phyloP scores from a whole-genome alignment of 23 red algal genomes.

The Agarophyton chilense region DNA sequence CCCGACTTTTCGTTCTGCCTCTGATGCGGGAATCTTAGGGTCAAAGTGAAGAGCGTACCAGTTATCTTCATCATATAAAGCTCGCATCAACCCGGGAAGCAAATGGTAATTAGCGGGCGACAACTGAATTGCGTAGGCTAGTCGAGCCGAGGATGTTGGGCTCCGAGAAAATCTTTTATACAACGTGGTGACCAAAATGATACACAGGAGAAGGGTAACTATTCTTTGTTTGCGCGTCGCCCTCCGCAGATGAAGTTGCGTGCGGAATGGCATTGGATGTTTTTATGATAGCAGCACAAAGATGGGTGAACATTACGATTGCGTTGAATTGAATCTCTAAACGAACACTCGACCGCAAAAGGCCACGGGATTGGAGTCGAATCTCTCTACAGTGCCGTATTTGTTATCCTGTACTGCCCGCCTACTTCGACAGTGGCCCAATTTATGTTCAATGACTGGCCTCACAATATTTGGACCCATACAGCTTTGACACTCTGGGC shows the following conservation, averaged over 20 bases:
- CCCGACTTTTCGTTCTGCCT: background rate
- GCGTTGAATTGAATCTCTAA: background rate
- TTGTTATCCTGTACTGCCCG: background rate
- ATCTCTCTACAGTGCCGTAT: background rate
- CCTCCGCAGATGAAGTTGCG: background rate
- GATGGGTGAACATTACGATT: background rate
- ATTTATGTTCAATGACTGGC: background rate
- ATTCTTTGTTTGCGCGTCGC: background rate
- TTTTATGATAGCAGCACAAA: background rate
- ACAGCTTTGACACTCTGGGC: too few species aligned
- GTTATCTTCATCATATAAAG: conserved; percentile 68
- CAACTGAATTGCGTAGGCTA: conserved; percentile 65
- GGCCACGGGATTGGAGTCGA: background rate
- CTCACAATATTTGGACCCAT: too few species aligned
- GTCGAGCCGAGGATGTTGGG: background rate
- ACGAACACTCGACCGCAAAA: background rate
- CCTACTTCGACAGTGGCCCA: background rate
- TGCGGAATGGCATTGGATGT: background rate
- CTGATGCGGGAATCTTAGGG: conserved; percentile 56
- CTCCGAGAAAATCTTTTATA: background rate
- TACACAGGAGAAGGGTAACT: background rate
- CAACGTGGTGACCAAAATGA: background rate
- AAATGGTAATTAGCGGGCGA: conserved; percentile 44
- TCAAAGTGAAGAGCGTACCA: conserved; percentile 82
- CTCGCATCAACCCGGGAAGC: conserved; percentile 48